Base-by-base conservation (phyloP, 1,284 basidiomycete species). In the Cutaneotrichosporon sp. region DNA sequence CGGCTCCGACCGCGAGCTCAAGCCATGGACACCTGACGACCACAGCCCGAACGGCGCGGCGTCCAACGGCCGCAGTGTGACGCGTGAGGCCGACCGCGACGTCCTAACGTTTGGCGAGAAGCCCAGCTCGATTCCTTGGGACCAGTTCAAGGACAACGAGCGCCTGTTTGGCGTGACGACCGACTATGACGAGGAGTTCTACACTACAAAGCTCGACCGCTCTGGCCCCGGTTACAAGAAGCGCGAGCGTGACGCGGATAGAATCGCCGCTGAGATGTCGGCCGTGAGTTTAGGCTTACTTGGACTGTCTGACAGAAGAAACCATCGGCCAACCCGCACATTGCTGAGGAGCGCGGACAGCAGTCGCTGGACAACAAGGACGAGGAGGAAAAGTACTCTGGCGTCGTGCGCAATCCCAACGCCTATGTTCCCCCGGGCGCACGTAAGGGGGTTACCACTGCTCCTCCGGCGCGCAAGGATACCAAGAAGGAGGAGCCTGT, bases 381-480 rank as follows among this genome's bases (percentile, higher is more conserved):
- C 76, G 96, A 99, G 81, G 97, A 98, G 81, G 94, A 97, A 83
- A 95, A 92, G 91, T 98, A 95, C 78, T 91, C 92, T 66, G 93
- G 93, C 40, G 96, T 99, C 47, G 88, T 91, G 56, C 90, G 96
- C 64, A 85, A 88, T 55, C 85, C 89, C 22, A 90, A 90, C 73
- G 95, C 96, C 32, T 98, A 99, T 75, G 87, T 98, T 47, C 95
- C 96, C 51, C 92, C 94, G 13, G 91, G 88, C 63, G 91, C 92
- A 34, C 86, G 85, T 26, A 76, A 89, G 67, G 75, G 77, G 4
- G 73, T 74, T 6, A 70, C 64, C 14, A 50, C 58, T 18, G 60
- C 56, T 9, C 56, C 59, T 46, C 68, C 59, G 6, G n/a, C 56
- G 13, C 60, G 60, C 58, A 65, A 62, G 61, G 62, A 55, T 30